phyloP scores from a whole-genome alignment of 163 green algal species.

The Coccomyxa subellipsoidea region DNA sequence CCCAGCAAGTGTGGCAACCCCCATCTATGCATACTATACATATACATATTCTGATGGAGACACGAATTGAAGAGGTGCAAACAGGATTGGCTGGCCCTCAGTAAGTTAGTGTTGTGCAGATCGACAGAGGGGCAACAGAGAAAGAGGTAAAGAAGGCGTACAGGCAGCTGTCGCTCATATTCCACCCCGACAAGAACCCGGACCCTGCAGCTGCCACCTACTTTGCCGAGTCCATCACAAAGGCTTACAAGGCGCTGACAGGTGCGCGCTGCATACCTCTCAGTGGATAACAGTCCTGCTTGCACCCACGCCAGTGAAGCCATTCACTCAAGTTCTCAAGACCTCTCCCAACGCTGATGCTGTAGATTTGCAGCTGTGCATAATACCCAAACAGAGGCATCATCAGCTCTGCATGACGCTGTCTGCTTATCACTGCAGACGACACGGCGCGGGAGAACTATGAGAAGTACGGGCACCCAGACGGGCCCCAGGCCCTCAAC shows the following conservation, averaged over 20 bases:
- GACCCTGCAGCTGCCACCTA: conserved; percentile 83
- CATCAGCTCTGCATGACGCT: background rate
- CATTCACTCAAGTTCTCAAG: too few species aligned
- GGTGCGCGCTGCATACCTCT: conserved; percentile 12
- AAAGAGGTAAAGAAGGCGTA: conserved; percentile 82
- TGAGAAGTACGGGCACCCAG: conserved; percentile 95
- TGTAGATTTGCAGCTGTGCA: too few species aligned
- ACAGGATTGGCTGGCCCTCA: too few species aligned
- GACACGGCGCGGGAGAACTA: conserved; percentile 86
- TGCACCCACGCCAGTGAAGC: too few species aligned
- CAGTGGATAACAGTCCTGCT: too few species aligned
- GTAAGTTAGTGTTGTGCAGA: conserved; percentile 3
- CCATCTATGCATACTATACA: too few species aligned
- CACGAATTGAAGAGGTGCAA: too few species aligned
- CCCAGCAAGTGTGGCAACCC: too few species aligned
- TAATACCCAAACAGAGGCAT: too few species aligned
- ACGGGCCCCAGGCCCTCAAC: conserved; percentile 79
- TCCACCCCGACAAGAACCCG: conserved; percentile 86
- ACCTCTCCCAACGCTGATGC: too few species aligned
- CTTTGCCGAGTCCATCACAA: conserved; percentile 91
- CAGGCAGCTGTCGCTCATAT: conserved; percentile 72
- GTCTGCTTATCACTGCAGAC: conserved; percentile 48
- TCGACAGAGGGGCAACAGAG: conserved; percentile 60
- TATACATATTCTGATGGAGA: too few species aligned
- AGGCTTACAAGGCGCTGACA: conserved; percentile 94